Evolutionary conservation across 345 rosid species (phyloP), one percentile per base, ranked within the genome.

Genomic region (Heritiera littoralis): DNA sequence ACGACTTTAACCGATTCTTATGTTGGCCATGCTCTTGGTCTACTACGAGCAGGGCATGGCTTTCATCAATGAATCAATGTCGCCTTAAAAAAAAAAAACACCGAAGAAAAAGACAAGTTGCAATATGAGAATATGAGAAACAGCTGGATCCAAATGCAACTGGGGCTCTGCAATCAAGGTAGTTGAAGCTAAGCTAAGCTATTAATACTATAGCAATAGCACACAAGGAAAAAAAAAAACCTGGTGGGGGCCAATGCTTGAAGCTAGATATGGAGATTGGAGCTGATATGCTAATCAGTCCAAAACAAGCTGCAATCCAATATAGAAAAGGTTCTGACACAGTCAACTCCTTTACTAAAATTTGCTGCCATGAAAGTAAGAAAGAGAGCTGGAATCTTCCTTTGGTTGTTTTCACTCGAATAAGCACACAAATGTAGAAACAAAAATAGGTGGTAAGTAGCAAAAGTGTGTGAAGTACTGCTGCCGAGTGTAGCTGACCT

Each of bases 141-240:
- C 83, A 72, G 78, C 85, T 79, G 82, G 80, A 79, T 63, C 77
- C 75, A 69, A 75, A 41, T 41, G 30, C 72, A 45, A 68, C 2
- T 41, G 60, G 45, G 45, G 76, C 81, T 78, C 79, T 2, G 12
- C 30, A 8, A 56, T 6, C 68, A 45, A 61, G 30, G 59, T 38
- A 23, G 23, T 9, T 18, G 12, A 38, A 60, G 65, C 32, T 20
- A 23, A 67, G 72, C 20, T 4, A 23, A 23, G 28, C 28, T 23
- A 23, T 23, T 23, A 23, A 23, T 23, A 23, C 28, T 23, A 23
- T 0, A 23, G 28, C 28, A 23, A 41, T 41, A 41, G 43, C 43
- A 41, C 43, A 41, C 6, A 6, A 12, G 23, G 45, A 43, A 43
- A 43, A 17, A 6, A 55, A 17, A 23, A 35, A 35, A 2, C 38